Percentiles rank a stretch among this genome's conserved stretches.
Evolutionary conservation across 306 rosid genomes (phyloP).

Genomic region (Trichosanthes truncata): DNA sequence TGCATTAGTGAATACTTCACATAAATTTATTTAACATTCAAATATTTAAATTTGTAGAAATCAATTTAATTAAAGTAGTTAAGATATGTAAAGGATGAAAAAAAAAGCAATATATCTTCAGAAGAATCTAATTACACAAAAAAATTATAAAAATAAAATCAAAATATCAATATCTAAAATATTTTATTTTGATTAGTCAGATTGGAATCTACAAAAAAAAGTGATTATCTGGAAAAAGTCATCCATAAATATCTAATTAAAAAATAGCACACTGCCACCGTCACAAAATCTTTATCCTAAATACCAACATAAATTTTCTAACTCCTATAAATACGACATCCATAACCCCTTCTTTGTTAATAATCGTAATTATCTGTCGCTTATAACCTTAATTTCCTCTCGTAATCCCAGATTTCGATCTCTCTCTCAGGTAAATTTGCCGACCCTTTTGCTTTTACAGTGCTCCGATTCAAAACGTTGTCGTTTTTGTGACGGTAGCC

Average conservation of each 20-base stretch:
- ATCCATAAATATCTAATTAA: background rate
- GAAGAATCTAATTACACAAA: too few relatives aligned
- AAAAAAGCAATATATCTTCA: too few relatives aligned
- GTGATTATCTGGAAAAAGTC: background rate
- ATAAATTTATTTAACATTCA: too few relatives aligned
- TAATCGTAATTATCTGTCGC: background rate
- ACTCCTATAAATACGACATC: background rate
- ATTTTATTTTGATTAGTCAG: background rate
- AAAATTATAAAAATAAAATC: background rate
- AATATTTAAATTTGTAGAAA: too few relatives aligned
- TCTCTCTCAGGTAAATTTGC: slow-evolving; percentile 6
- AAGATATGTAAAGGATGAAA: too few relatives aligned
- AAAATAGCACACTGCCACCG: too few relatives aligned
- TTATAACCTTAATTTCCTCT: background rate
- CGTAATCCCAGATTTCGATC: background rate
- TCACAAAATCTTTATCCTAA: too few relatives aligned
- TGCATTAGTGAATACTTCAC: too few relatives aligned
- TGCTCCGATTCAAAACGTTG: background rate
- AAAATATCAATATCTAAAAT: background rate
- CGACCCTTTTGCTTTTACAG: background rate
- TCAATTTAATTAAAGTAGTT: too few relatives aligned
- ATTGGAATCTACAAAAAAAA: background rate
- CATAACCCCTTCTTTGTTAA: background rate
- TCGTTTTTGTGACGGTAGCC: background rate
- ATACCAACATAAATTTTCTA: too few relatives aligned